Percentiles rank a stretch among this genome's conserved stretches.
Evolutionary conservation across 2,329 filamentous ascomycete genomes (phyloP).

Genomic region (Fusarium sp.): DNA sequence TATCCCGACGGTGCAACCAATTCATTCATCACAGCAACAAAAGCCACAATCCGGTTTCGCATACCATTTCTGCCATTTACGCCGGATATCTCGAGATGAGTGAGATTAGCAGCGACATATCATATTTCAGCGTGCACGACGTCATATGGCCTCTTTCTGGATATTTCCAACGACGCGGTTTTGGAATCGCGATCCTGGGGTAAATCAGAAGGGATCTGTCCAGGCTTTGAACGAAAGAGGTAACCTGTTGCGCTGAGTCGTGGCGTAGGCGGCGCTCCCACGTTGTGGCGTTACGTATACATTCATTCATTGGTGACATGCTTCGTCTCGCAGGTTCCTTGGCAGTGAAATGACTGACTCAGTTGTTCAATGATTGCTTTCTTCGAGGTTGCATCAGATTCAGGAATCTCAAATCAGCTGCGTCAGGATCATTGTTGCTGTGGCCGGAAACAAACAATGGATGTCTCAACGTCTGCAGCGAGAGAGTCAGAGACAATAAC

Average conservation of each 20-base stretch:
- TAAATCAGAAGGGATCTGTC: constrained; percentile 5
- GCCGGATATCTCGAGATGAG: background rate
- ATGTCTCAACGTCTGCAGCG: constrained; percentile 2
- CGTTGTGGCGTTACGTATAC: constrained; percentile 6
- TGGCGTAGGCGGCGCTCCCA: constrained; percentile 31
- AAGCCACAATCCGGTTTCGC: constrained; percentile 23
- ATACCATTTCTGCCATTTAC: background rate
- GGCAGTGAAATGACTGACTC: background rate
- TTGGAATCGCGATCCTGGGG: constrained; percentile 9
- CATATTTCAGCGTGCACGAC: background rate
- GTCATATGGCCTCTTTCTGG: constrained; percentile 9
- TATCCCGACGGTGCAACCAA: constrained; percentile 11
- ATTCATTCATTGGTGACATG: constrained; percentile 16
- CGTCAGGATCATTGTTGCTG: constrained; percentile 2
- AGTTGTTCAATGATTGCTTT: background rate
- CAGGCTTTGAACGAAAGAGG: constrained; percentile 14
- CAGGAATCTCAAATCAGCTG: constrained; percentile 7
- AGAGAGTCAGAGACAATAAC: background rate
- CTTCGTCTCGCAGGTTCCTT: background rate
- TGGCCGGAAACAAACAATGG: background rate
- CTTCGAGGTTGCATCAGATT: background rate
- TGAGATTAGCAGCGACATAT: constrained; percentile 6
- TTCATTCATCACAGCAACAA: background rate
- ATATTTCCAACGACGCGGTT: background rate
- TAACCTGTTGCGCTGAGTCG: background rate